phyloP scores from a whole-genome alignment of 495 filamentous ascomycete species.

The Lasiosphaeria hispida region DNA sequence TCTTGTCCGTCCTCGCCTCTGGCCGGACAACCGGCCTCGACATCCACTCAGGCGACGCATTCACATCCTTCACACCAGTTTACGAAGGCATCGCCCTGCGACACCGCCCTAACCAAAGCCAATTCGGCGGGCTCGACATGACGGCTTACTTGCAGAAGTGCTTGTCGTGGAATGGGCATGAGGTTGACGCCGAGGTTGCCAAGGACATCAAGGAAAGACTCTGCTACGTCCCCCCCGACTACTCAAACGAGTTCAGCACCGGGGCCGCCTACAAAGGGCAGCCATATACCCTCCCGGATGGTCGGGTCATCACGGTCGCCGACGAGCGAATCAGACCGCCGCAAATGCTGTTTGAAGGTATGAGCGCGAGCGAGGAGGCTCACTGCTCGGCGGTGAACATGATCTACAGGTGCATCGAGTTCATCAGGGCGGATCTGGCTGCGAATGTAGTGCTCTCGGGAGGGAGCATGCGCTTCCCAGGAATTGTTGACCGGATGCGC shows the following conservation, averaged over 20 bases:
- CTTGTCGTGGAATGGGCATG: slow-evolving; percentile 96
- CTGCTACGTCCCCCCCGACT: slow-evolving; percentile 98
- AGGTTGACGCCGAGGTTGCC: slow-evolving; percentile 99
- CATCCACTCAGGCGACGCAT: too few relatives aligned
- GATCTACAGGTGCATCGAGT: slow-evolving; percentile 96
- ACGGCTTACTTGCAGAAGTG: slow-evolving; percentile 59
- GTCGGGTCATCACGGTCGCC: slow-evolving; percentile 99
- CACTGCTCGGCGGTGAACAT: slow-evolving; percentile 99
- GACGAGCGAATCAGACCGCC: slow-evolving; percentile 99
- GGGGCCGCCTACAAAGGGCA: slow-evolving; percentile 59
- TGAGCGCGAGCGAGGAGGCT: slow-evolving; percentile 66
- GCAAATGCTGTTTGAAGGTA: slow-evolving; percentile 84
- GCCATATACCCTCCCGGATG: slow-evolving; percentile 98
- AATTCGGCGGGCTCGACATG: slow-evolving; percentile 2
- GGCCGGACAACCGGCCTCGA: too few relatives aligned
- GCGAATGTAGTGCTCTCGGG: slow-evolving; percentile 3
- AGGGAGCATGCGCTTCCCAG: background rate
- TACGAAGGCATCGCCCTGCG: background rate
- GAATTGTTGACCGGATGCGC: background rate
- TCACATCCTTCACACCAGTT: too few relatives aligned
- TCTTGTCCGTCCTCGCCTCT: too few relatives aligned
- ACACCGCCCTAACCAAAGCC: background rate
- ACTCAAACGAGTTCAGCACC: background rate
- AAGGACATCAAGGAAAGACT: slow-evolving; percentile 99
- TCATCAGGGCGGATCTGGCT: background rate